Evolutionary conservation across 2,329 filamentous ascomycete species (phyloP).

Genomic region (Achaetomium macrosporum): DNA sequence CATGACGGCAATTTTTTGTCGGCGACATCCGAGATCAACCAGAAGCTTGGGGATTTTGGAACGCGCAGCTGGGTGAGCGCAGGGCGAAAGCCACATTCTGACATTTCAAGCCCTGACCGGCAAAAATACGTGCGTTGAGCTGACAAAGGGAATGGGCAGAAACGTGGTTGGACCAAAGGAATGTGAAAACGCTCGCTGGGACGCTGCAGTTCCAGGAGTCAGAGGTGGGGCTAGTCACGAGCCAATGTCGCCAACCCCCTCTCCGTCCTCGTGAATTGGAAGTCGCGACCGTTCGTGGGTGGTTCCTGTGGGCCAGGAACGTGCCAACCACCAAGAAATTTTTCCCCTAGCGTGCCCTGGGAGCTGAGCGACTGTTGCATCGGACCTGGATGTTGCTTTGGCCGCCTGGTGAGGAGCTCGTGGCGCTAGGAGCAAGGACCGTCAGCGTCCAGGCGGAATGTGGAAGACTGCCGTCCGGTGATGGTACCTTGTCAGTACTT

Average conservation of each 20-base stretch:
- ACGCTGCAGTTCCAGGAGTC: conserved; percentile 11
- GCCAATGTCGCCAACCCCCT: neutral
- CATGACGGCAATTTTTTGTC: neutral
- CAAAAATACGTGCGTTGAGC: neutral
- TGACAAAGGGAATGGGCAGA: no score
- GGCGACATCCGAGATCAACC: neutral
- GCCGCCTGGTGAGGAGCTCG: neutral
- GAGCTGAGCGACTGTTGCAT: neutral
- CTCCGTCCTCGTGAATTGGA: conserved; percentile 2
- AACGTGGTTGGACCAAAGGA: no score
- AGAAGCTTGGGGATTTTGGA: neutral
- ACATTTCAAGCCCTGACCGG: neutral
- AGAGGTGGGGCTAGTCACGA: conserved; percentile 10
- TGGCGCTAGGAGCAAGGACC: conserved; percentile 1
- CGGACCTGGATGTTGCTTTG: neutral
- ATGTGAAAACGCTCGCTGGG: neutral
- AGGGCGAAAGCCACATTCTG: no score
- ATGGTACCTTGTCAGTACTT: conserved; percentile 17
- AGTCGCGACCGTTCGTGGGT: conserved; percentile 4
- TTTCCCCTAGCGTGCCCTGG: conserved; percentile 17
- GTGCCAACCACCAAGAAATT: conserved; percentile 19
- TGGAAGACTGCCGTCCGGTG: conserved; percentile 3
- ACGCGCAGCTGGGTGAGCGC: no score
- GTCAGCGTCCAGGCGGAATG: conserved; percentile 11
- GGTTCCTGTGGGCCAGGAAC: conserved; percentile 8